phyloP scores from a whole-genome alignment of 768 basidiomycete genomes.

The Hypholoma fasciculare region DNA sequence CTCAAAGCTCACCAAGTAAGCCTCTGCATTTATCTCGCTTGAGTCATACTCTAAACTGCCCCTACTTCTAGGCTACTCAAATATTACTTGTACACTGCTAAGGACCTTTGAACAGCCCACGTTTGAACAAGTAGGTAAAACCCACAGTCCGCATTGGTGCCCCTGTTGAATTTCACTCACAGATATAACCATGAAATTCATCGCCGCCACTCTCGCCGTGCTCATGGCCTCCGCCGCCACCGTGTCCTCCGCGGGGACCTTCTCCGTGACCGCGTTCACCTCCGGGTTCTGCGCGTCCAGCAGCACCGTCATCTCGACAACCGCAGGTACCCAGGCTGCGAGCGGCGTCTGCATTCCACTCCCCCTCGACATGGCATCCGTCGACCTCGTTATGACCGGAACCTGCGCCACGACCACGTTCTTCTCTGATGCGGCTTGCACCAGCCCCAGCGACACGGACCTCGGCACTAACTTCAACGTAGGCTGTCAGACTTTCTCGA shows the following conservation, averaged over 20 bases:
- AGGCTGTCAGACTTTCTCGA: background rate
- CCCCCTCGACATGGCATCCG: background rate
- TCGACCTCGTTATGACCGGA: background rate
- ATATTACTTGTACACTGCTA: too few relatives aligned
- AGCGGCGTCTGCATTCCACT: background rate
- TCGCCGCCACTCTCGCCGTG: background rate
- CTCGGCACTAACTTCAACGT: background rate
- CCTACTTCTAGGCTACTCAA: too few relatives aligned
- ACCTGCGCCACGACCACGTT: background rate
- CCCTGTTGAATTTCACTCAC: background rate
- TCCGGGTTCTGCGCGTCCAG: background rate
- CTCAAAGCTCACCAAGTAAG: too few relatives aligned
- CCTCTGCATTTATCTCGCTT: too few relatives aligned
- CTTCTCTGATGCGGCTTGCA: background rate
- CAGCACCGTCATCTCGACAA: background rate
- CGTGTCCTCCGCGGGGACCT: background rate
- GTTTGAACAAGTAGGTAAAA: background rate
- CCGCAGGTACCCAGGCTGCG: background rate
- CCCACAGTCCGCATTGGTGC: background rate
- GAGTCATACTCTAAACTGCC: too few relatives aligned
- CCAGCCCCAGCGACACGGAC: background rate
- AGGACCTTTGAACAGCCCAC: background rate
- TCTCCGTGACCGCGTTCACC: background rate
- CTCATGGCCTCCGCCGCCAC: background rate
- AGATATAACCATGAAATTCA: background rate